Evolutionary conservation across 1,284 basidiomycete genomes (phyloP).

Genomic region (Rhodotorula sp.): DNA sequence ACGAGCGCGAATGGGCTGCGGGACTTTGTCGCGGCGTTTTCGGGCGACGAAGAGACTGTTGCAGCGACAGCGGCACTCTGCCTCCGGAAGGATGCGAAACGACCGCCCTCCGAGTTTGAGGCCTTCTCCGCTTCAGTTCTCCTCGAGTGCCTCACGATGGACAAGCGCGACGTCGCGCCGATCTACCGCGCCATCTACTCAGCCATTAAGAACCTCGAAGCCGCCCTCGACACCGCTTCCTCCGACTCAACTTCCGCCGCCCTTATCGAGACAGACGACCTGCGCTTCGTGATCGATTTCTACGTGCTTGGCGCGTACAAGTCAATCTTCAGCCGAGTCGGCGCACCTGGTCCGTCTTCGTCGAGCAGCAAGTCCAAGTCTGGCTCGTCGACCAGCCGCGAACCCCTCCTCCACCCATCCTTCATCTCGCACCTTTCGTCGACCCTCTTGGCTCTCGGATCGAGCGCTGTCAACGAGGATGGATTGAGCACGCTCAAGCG

Average conservation of each 20-base stretch:
- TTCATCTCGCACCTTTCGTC: conserved; percentile 28
- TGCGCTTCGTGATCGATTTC: conserved; percentile 28
- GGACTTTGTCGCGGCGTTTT: conserved; percentile 79
- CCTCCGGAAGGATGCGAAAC: background rate
- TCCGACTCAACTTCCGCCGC: background rate
- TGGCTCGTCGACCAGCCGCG: background rate
- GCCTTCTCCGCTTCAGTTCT: conserved; percentile 71
- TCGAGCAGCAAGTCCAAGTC: background rate
- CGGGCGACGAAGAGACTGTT: conserved; percentile 55
- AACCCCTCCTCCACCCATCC: conserved; percentile 23
- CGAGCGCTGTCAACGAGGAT: background rate
- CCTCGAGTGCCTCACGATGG: conserved; percentile 81
- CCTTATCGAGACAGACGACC: conserved; percentile 13
- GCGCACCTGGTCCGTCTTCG: background rate
- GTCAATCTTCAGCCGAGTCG: conserved; percentile 4
- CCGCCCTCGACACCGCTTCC: background rate
- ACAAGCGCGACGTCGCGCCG: conserved; percentile 74
- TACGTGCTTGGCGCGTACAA: conserved; percentile 20
- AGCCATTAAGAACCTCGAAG: conserved; percentile 47
- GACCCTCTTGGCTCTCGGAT: background rate
- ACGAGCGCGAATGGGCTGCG: conserved; percentile 56
- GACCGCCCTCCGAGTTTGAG: conserved; percentile 68
- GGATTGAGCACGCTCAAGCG: background rate
- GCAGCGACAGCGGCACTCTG: conserved; percentile 42
- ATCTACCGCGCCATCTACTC: conserved; percentile 68